Evolutionary conservation across 2,329 filamentous ascomycete species (phyloP), one percentile per base, ranked within the genome.

Genomic region (Leptographium procerum): DNA sequence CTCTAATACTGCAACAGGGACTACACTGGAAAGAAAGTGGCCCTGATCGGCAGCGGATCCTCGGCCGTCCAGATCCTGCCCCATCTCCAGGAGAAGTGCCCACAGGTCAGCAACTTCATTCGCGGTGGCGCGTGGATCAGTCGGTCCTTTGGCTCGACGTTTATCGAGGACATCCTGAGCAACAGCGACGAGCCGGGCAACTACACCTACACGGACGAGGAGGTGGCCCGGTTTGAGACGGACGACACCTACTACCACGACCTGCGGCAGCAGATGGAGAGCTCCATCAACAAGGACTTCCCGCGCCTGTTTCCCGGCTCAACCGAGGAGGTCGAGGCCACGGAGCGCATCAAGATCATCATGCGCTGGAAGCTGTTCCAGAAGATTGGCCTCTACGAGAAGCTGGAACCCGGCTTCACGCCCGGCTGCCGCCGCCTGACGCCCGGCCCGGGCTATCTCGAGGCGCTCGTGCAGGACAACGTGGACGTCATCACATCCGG

Each of bases 41-140:
- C 75, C 3, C 69, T 83, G 22, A 80, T 83, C 56, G 80, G 80
- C 5, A 81, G 78, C 56, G 79, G 78, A 6, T 72, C 78, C n/a
- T 78, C 77, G 1, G 79, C 77, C 0, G 72, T 81, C 13, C 80
- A 83, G 60, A 68, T 82, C 36, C 63, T 80, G 6, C 75, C 78
- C 2, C 71, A 73, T 36, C 74, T 81, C 31, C 74, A 75, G 55
- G 69, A 70, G 65, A 68, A 67, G 33, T 69, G 55, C 24, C 66
- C 69, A 40, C 67, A 73, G 54, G 59, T 73, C 26, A 66, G 66
- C 59, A 68, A 71, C 53, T 67, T 71, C 45, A 63, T 75, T 26
- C 68, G 73, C 26, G 70, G 69, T 16, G 72, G 72, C 19, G 70
- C 70, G 16, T 77, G 72, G 73, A 69, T 75, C 9, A 63, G 66